Evolutionary conservation across 208 protist genomes (phyloP).

Genomic region (Leishmania mexicana): DNA sequence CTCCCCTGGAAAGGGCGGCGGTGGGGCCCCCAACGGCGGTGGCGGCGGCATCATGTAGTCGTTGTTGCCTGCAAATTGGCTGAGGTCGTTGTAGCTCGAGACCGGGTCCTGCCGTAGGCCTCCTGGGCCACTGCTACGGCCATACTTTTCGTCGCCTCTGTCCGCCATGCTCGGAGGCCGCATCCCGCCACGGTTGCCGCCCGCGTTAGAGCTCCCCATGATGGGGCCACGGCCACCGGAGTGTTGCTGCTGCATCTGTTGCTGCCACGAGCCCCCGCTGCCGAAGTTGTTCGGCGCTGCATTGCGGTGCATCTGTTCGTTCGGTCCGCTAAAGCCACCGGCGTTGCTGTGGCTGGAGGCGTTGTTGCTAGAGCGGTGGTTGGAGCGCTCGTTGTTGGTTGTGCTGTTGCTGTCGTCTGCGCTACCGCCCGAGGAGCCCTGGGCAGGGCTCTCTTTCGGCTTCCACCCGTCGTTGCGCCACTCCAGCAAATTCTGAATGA

Average conservation of each 20-base stretch:
- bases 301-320: conserved; percentile 27
- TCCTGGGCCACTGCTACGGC: conserved; percentile 21
- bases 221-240: conserved; percentile 8
- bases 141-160: conserved; percentile 27
- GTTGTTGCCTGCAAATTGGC: conserved; percentile 31
- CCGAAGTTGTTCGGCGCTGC: conserved; percentile 26
- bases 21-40: conserved; percentile 23
- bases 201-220: conserved; percentile 18
- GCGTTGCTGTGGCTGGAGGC: conserved; percentile 2
- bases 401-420: conserved; percentile 27
- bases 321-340: conserved; percentile 21
- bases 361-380: conserved; percentile 15
- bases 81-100: conserved; percentile 52
- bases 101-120: conserved; percentile 38
- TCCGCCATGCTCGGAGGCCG: conserved; percentile 35
- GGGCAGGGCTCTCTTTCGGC: conserved; percentile 39
- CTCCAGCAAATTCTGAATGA: conserved; percentile 87
- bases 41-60: conserved; percentile 32
- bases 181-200: conserved; percentile 33
- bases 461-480: conserved; percentile 71
- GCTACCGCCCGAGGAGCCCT: conserved; percentile 33
- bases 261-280: conserved; percentile 24
- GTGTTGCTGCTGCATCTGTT: conserved; percentile 38
- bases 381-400: conserved; percentile 15
- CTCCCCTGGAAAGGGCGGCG: conserved; percentile 24